phyloP scores from a whole-genome alignment of 2,329 filamentous ascomycete genomes.

The Penicillium sp. region DNA sequence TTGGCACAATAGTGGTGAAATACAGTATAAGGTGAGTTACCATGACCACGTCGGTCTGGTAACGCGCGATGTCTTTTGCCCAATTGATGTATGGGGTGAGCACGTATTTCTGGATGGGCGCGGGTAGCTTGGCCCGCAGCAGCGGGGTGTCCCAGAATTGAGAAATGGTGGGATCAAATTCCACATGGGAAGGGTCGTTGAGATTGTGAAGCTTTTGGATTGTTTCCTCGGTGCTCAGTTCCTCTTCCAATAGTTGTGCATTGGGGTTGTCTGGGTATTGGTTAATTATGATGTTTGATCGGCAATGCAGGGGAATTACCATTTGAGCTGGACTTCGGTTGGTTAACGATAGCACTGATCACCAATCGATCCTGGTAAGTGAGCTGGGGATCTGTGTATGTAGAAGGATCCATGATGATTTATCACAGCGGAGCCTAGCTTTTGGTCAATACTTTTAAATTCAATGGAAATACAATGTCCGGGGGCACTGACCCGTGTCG shows the following conservation, averaged over 20 bases:
- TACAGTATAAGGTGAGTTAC: constrained; percentile 74
- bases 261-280: constrained; percentile 8
- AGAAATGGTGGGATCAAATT: constrained; percentile 58
- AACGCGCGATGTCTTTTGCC: constrained; percentile 59
- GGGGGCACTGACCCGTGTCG: not conserved
- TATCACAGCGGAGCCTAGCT: not conserved
- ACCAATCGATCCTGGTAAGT: constrained; percentile 43
- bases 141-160: constrained; percentile 52
- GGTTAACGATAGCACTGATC: constrained; percentile 36
- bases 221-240: constrained; percentile 26
- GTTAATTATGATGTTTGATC: constrained; percentile 1
- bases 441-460: not conserved
- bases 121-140: constrained; percentile 38
- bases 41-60: constrained; percentile 73
- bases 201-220: constrained; percentile 49
- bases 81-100: constrained; percentile 60
- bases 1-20: constrained; percentile 67
- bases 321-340: constrained; percentile 25
- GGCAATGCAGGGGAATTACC: constrained; percentile 5
- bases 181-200: constrained; percentile 49
- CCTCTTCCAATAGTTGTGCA: constrained; percentile 12
- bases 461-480: not conserved
- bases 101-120: constrained; percentile 49
- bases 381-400: constrained; percentile 34
- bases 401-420: constrained; percentile 29